Evolutionary conservation across 1,139 yeast species (phyloP).

Genomic region (Yamadazyma buinensis): DNA sequence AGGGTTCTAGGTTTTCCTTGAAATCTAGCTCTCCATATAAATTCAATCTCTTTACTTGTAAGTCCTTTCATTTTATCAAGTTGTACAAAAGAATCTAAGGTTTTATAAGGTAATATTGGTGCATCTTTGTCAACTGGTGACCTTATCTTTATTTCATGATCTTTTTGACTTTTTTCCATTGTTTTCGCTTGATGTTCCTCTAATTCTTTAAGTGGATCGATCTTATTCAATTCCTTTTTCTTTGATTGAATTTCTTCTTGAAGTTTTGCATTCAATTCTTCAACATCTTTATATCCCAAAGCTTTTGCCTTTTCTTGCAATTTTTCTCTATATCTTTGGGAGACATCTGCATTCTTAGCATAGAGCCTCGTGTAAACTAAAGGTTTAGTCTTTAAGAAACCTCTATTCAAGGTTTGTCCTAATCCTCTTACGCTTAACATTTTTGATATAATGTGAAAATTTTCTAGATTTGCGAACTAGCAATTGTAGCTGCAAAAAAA

Average conservation of each 20-base stretch:
- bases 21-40: constrained; percentile 89
- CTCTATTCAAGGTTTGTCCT: too few species aligned
- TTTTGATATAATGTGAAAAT: not conserved
- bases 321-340: constrained; percentile 26
- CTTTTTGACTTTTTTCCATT: constrained; percentile 35
- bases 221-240: constrained; percentile 52
- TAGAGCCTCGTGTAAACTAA: too few species aligned
- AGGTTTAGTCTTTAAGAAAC: too few species aligned
- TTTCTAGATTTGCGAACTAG: constrained; percentile 1
- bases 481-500: not conserved
- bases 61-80: constrained; percentile 59
- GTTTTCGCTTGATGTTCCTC: constrained; percentile 43
- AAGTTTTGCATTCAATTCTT: constrained; percentile 60
- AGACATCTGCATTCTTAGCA: constrained; percentile 11
- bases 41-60: constrained; percentile 64
- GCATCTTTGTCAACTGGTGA: constrained; percentile 45
- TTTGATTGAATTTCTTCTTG: constrained; percentile 58
- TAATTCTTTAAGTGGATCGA: constrained; percentile 70
- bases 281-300: constrained; percentile 42
- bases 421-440: too few species aligned
- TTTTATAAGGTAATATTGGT: constrained; percentile 60
- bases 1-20: constrained; percentile 55
- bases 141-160: constrained; percentile 65
- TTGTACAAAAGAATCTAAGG: constrained; percentile 67
- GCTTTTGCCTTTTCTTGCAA: constrained; percentile 34